These are phyloP conservation scores for Candida sanyaensis DNA, from an alignment of 1,139 yeast species.

Conservation along the genomic window DNA sequence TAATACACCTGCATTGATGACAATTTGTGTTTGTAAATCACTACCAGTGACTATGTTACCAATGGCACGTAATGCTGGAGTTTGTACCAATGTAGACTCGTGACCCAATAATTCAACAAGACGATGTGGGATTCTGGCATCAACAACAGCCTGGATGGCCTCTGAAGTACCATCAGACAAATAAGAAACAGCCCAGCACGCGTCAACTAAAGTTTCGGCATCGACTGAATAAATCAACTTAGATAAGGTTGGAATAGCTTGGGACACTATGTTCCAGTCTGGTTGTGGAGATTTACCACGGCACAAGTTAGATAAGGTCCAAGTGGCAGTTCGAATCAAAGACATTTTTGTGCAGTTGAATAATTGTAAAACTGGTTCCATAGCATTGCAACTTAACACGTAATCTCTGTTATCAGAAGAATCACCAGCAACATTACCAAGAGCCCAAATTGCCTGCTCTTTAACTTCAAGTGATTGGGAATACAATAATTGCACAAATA, in stretches of 20 bases:
- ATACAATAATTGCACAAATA: slow-evolving; percentile 77
- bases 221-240: slow-evolving; percentile 89
- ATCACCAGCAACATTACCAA: slow-evolving; percentile 99
- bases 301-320: slow-evolving; percentile 96
- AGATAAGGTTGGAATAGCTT: slow-evolving; percentile 89
- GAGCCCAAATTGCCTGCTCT: slow-evolving; percentile 99
- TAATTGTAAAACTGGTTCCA: slow-evolving; percentile 81
- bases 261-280: slow-evolving; percentile 84
- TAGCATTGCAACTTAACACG: slow-evolving; percentile 82
- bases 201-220: slow-evolving; percentile 91
- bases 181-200: slow-evolving; percentile 98
- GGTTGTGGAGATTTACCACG: slow-evolving; percentile 97
- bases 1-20: slow-evolving; percentile 90
- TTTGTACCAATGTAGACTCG: slow-evolving; percentile 84
- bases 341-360: slow-evolving; percentile 84
- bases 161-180: slow-evolving; percentile 90
- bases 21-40: slow-evolving; percentile 92
- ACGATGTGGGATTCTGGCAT: slow-evolving; percentile 93
- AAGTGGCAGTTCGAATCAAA: slow-evolving; percentile 91
- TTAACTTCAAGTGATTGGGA: slow-evolving; percentile 88
- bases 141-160: slow-evolving; percentile 95
- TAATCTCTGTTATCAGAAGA: slow-evolving; percentile 86
- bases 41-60: slow-evolving; percentile 98
- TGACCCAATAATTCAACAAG: slow-evolving; percentile 87
- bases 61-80: slow-evolving; percentile 95